These are phyloP conservation scores for Aspergillus floridensis DNA, from an alignment of 2,329 filamentous ascomycete species.

Conservation along the genomic window DNA sequence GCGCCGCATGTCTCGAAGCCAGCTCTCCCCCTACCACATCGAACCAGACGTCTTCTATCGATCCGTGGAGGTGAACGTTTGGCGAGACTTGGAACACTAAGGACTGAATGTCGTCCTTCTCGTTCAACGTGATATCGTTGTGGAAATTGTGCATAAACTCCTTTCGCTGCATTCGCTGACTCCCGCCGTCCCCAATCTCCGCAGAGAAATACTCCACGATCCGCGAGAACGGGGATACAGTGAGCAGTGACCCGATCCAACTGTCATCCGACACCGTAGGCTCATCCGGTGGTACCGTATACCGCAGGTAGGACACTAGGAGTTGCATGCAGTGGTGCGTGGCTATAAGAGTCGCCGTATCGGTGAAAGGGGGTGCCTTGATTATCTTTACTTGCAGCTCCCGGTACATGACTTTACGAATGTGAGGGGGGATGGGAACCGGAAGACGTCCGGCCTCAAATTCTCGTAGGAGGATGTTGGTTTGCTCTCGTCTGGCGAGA, in stretches of 20 bases:
- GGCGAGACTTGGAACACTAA: conserved; percentile 35
- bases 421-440: conserved; percentile 34
- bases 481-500: conserved; percentile 37
- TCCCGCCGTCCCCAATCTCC: conserved; percentile 43
- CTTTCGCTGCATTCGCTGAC: conserved; percentile 40
- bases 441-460: conserved; percentile 39
- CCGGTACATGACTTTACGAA: conserved; percentile 37
- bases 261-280: conserved; percentile 32
- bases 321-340: conserved; percentile 44
- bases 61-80: conserved; percentile 30
- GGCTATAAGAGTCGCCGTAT: conserved; percentile 39
- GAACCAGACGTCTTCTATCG: conserved; percentile 42
- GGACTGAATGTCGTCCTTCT: conserved; percentile 39
- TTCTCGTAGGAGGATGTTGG: conserved; percentile 36
- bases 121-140: conserved; percentile 36
- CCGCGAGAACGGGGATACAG: conserved; percentile 38
- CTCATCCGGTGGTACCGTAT: conserved; percentile 37
- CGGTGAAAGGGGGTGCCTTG: conserved; percentile 40
- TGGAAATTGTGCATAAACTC: conserved; percentile 46
- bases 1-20: conserved; percentile 25
- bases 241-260: conserved; percentile 43
- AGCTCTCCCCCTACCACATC: conserved; percentile 36
- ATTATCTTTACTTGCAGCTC: conserved; percentile 39
- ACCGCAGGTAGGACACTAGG: conserved; percentile 39
- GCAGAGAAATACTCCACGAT: conserved; percentile 45